These are phyloP conservation scores for Barnettozyma californica DNA, from an alignment of 805 yeast species.

Conservation along the genomic window DNA sequence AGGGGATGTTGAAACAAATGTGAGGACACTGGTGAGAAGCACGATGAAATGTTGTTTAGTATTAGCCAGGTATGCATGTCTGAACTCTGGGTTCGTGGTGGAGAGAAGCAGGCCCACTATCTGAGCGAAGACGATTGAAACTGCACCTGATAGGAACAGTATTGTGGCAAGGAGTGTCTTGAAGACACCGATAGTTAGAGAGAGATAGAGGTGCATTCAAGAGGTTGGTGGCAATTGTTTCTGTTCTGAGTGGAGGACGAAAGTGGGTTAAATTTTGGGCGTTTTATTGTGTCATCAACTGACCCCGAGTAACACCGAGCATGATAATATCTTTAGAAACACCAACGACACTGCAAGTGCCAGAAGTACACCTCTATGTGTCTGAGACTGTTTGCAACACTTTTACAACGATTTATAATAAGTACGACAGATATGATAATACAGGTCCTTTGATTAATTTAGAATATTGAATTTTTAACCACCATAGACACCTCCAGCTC, in stretches of 20 bases:
- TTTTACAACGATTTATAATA: too few relatives aligned
- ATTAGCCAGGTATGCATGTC: slow-evolving; percentile 40
- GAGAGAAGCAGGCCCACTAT: slow-evolving; percentile 31
- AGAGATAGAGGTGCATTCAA: not conserved
- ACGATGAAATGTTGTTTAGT: slow-evolving; percentile 58
- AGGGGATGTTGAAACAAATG: slow-evolving; percentile 40
- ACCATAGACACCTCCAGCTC: slow-evolving; percentile 36
- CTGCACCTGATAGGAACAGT: slow-evolving; percentile 28
- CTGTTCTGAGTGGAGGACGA: not conserved
- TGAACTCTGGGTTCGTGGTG: slow-evolving; percentile 26
- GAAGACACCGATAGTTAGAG: slow-evolving; percentile 7
- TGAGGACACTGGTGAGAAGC: slow-evolving; percentile 45
- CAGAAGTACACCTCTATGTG: too few relatives aligned
- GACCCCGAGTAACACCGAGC: not conserved
- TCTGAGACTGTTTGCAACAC: too few relatives aligned
- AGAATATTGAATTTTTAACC: slow-evolving; percentile 17
- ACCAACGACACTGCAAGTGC: too few relatives aligned
- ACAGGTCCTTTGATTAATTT: too few relatives aligned
- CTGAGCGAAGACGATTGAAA: slow-evolving; percentile 46
- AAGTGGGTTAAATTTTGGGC: not conserved
- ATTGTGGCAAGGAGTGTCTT: slow-evolving; percentile 12
- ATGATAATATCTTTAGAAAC: too few relatives aligned
- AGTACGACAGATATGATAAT: not conserved
- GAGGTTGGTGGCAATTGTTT: not conserved
- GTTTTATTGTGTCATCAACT: not conserved